phyloP scores from a whole-genome alignment of 176 grass and related monocot species.

The Secale cereale region DNA sequence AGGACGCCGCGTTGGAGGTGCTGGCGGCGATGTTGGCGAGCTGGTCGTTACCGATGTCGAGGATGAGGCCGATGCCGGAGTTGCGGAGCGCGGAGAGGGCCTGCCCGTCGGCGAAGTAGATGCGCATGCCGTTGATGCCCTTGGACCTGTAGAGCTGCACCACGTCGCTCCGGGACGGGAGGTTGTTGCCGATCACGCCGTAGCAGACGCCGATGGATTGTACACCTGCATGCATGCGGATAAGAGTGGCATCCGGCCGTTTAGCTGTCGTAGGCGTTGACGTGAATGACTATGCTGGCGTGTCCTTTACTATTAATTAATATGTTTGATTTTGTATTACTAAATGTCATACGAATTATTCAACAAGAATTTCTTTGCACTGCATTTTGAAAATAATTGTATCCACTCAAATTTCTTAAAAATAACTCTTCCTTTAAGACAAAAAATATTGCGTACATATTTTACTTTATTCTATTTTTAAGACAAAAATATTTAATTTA shows the following conservation, averaged over 20 bases:
- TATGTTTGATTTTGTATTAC: too few relatives aligned
- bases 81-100: slow-evolving; percentile 33
- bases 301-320: too few relatives aligned
- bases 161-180: slow-evolving; percentile 36
- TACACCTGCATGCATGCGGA: slow-evolving; percentile 24
- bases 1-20: slow-evolving; percentile 16
- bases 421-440: too few relatives aligned
- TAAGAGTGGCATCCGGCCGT: background rate
- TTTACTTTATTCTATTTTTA: too few relatives aligned
- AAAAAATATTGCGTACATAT: too few relatives aligned
- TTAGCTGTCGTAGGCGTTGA: background rate
- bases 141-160: slow-evolving; percentile 62
- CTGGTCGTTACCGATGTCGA: slow-evolving; percentile 26
- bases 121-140: slow-evolving; percentile 51
- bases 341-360: too few relatives aligned
- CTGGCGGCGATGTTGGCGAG: background rate
- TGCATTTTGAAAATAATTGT: too few relatives aligned
- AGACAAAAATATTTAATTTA: too few relatives aligned
- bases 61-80: slow-evolving; percentile 41
- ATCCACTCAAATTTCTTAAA: too few relatives aligned
- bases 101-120: slow-evolving; percentile 44
- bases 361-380: too few relatives aligned
- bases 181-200: slow-evolving; percentile 51
- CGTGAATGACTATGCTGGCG: background rate
- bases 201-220: slow-evolving; percentile 70